Evolutionary conservation across 2,329 filamentous ascomycete genomes (phyloP).

Genomic region (Cladosporium phlei): DNA sequence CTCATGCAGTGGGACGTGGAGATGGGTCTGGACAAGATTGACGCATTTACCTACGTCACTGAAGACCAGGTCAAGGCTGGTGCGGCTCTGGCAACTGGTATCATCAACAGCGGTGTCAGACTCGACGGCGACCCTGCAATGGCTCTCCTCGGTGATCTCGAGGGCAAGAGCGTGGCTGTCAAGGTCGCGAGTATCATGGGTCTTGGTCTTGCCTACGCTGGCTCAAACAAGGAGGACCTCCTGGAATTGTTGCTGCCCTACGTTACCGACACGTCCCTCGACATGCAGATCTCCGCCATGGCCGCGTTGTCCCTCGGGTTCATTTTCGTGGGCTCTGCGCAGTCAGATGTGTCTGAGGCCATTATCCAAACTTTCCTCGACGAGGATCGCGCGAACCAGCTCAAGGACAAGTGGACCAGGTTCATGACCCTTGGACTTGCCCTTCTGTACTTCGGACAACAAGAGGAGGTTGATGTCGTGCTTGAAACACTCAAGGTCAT

Average conservation of each 20-base stretch:
- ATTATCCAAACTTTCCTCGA: conserved; percentile 91
- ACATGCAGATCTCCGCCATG: conserved; percentile 96
- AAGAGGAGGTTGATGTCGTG: conserved; percentile 98
- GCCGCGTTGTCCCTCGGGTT: conserved; percentile 86
- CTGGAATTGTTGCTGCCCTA: conserved; percentile 80
- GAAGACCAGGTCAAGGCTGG: conserved; percentile 87
- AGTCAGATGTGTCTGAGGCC: conserved; percentile 84
- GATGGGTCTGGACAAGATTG: conserved; percentile 84
- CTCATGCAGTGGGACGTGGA: conserved; percentile 92
- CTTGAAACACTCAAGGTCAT: conserved; percentile 94
- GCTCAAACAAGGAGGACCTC: conserved; percentile 87
- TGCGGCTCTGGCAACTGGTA: conserved; percentile 86
- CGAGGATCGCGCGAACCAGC: conserved; percentile 80
- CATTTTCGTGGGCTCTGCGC: conserved; percentile 86
- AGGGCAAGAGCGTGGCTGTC: conserved; percentile 71
- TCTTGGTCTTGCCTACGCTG: conserved; percentile 88
- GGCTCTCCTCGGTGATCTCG: conserved; percentile 77
- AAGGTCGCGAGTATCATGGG: conserved; percentile 90
- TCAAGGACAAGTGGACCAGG: conserved; percentile 97
- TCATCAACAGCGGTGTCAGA: conserved; percentile 88
- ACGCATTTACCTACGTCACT: conserved; percentile 81
- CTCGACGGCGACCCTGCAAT: conserved; percentile 86
- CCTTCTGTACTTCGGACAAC: conserved; percentile 88
- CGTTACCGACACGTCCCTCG: conserved; percentile 73
- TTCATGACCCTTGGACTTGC: conserved; percentile 94